These are phyloP conservation scores for Plasmodium berghei DNA, from an alignment of 169 alveolate species.

Conservation along the genomic window DNA sequence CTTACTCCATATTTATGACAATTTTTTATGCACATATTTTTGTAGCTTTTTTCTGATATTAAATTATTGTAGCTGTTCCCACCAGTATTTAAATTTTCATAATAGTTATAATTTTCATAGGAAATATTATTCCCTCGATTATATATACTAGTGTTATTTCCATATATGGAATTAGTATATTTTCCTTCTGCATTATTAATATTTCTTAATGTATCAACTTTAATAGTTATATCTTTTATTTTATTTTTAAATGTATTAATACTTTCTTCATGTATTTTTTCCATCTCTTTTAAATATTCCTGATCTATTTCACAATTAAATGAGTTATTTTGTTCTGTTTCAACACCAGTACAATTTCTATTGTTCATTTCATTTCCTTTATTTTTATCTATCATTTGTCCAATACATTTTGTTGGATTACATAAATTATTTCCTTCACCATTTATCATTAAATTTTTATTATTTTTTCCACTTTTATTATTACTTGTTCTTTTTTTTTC, in stretches of 20 bases:
- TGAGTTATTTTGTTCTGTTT: not conserved
- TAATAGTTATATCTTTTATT: conserved; percentile 17
- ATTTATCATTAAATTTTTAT: not conserved
- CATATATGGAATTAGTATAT: not conserved
- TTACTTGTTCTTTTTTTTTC: not conserved
- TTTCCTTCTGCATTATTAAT: conserved; percentile 3
- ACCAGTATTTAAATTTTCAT: not conserved
- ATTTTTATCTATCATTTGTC: too few relatives aligned
- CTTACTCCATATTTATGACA: conserved; percentile 62
- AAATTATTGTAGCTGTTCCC: not conserved
- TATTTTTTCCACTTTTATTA: not conserved
- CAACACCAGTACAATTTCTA: not conserved
- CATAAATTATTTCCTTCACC: not conserved
- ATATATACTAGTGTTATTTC: not conserved
- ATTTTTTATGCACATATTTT: conserved; percentile 37
- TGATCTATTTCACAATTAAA: not conserved
- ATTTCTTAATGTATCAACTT: conserved; percentile 4
- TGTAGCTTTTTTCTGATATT: conserved; percentile 8
- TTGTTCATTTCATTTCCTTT: too few relatives aligned
- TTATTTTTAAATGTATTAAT: conserved; percentile 21
- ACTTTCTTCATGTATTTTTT: conserved; percentile 22
- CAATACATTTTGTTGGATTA: too few relatives aligned
- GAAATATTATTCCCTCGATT: not conserved
- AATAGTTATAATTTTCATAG: not conserved
- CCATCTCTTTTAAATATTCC: conserved; percentile 22